Base-by-base conservation (phyloP, 2,329 filamentous ascomycete genomes). In the Didymosphaeria variabile region DNA sequence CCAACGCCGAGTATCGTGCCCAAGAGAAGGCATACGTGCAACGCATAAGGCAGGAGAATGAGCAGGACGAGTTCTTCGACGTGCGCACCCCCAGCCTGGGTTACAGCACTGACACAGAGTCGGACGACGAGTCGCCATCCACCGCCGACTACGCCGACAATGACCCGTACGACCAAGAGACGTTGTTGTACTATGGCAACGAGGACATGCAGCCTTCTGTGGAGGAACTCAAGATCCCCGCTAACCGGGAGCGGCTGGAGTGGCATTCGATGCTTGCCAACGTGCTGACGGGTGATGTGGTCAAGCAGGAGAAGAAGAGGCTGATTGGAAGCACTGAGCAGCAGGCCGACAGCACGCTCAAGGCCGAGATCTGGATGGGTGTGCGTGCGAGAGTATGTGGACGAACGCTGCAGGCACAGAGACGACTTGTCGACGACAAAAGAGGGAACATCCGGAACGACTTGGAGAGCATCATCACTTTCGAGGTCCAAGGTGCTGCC, bases 231-330 rank as follows among this genome's bases (percentile, higher is more conserved):
- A 91, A 91, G 77, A 91, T 97, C 70, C 91, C 93, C 0, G 88
- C 90, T 65, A 97, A 94, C 73, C 87, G 94, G 63, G 95, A 98
- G 79, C 86, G 94, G 47, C 83, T 99, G 26, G 95, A 99, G 79
- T 99, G 95, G 95, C 94, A 99, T 79, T 93, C 93, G 3, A 99
- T 99, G 95, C 82, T 99, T 59, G 92, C 94, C 61, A 96, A 94
- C 15, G 95, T 99, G 4, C 82, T 99, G 67, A 97, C 94, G 0
- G 95, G 95, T 67, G 95, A 99, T 77, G 95, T 99, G 9, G 94
- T 99, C 60, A 92, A 93, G 72, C 95, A 99, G 79, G 95, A 99
- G 81, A 99, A 99, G 84, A 97, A 97, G 79, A 89, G 95, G 47
- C 80, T 99, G 72, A 95, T 96, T 67, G 94, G 93, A 49, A 90